Percentiles rank a stretch among this genome's conserved stretches.
phyloP scores from a whole-genome alignment of 2,329 filamentous ascomycete species.

The Talaromyces rugulosus region DNA sequence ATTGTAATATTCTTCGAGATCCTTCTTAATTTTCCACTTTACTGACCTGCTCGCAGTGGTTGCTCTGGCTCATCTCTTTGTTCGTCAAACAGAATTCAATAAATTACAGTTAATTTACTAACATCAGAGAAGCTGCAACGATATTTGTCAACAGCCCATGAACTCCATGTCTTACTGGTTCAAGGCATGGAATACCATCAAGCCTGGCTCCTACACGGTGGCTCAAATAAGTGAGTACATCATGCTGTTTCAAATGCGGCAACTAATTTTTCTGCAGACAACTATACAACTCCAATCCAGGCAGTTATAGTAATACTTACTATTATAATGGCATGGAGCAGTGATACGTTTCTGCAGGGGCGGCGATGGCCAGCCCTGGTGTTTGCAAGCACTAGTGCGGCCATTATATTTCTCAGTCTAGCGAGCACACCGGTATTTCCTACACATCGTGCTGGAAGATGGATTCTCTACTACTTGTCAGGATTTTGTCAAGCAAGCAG shows the following conservation, averaged over 20 bases:
- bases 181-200: not conserved
- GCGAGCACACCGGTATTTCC: not conserved
- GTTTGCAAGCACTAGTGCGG: not conserved
- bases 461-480: not conserved
- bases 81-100: too few species aligned
- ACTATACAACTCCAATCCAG: not conserved
- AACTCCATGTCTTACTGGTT: constrained; percentile 2
- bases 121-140: not conserved
- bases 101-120: too few species aligned
- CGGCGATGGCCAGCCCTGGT: not conserved
- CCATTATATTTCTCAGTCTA: not conserved
- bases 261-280: not conserved
- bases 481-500: not conserved
- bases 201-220: not conserved
- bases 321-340: not conserved
- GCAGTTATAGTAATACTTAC: not conserved
- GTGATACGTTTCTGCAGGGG: not conserved
- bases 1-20: not conserved
- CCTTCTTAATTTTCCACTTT: too few species aligned
- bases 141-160: not conserved
- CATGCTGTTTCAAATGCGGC: too few species aligned
- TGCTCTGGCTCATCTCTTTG: not conserved
- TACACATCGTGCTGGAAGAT: not conserved
- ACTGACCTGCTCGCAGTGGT: not conserved
- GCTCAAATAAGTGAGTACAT: not conserved